Evolutionary conservation across 495 filamentous ascomycete species (phyloP), one percentile per base, ranked within the genome.

Genomic region (Podospora didyma): DNA sequence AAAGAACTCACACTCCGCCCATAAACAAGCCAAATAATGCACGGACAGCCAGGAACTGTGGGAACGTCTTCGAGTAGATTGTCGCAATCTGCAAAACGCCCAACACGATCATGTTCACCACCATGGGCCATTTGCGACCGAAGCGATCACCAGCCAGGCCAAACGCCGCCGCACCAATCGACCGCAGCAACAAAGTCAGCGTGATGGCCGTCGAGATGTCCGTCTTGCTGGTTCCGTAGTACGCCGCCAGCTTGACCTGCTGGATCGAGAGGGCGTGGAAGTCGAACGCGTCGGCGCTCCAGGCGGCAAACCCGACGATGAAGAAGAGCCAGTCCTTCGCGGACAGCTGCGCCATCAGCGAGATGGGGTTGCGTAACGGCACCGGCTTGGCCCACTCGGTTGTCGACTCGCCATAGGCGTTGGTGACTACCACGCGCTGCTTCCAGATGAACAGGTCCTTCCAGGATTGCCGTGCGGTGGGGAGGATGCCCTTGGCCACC

Each of bases 121-220:
- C 82, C 85, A 90, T 88, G 7, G 88, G 87, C 82, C 86, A 92
- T 72, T 90, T 90, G 46, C 88, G 80, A n/a, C 88, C 88, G 69
- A 81, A 90, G 21, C 78, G 79, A 61, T 92, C 89, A 49, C 85
- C 86, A 1, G 85, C 82, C 23, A 92, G 74, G 46, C 89, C 89
- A 51, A 92, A 90, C 61, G 80, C 64, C 4, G 79, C 84, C 5
- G 88, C 88, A 7, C 89, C 89, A 16, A 90, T 70, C 39, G 86
- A 87, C 20, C 88, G 76, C 23, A 91, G 74, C 10, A 91, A 73
- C 34, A 92, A 73, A 0, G 86, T 89, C 28, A 92, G 73, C 0
- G 89, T 91, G 59, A 92, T 89, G 31, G 86, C 88, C 1, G 84
- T 86, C 3, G 83, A 75, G 52, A 92, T 82, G 17, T 84, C 77